Evolutionary conservation across 2,329 filamentous ascomycete genomes (phyloP), one percentile per base, ranked within the genome.

Genomic region (Immersiporthe knoxdaviesiana): DNA sequence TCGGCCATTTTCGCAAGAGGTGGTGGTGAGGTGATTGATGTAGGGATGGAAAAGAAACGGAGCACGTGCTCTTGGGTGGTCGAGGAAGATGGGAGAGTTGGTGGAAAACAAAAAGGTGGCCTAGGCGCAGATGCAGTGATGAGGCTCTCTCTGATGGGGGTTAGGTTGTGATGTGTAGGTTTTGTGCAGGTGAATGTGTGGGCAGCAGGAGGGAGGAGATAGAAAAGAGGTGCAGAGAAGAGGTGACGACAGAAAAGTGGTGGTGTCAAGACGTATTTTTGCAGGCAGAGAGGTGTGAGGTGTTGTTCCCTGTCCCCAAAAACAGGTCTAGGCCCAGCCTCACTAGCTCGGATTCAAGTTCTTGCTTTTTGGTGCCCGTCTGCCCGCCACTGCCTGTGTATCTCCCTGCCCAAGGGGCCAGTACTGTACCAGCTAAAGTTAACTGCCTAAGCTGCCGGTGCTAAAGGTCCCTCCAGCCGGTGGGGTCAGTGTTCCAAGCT

Each of bases 1-100:
- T 82, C 80, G 71, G 83, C 79, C 82, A 84, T 84, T 74, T 21
- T 41, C n/a, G 50, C 52, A 35, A 32, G 44, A 41, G 70, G 68
- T 61, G 70, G 44, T 32, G 70, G 68, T 61, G 70, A 35, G 70
- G 52, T 62, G 66, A 70, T 69, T 62, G 66, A 70, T 69, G 68
- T 35, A n/a, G 14, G 56, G 39, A 30, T 39, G 63, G 37, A 16
- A 37, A 14, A n/a, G 24, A 63, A 30, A 30, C 12, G 41, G 32
- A 59, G 56, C 56, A 59, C 56, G 56, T 59, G 56, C 56, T 12
- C 27, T 59, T 59, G 32, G 30, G 56, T 18, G 8, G 18, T 27
- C 12, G 32, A 24, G 32, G 56, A 16, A 4, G n/a, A 60, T 37
- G 66, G 27, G 24, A 41, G 65, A 10, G 56, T 14, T 14, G n/a